Percentiles rank a stretch among this genome's conserved stretches.
phyloP scores from a whole-genome alignment of 257 asterid species.

The Lycium ferocissimum region DNA sequence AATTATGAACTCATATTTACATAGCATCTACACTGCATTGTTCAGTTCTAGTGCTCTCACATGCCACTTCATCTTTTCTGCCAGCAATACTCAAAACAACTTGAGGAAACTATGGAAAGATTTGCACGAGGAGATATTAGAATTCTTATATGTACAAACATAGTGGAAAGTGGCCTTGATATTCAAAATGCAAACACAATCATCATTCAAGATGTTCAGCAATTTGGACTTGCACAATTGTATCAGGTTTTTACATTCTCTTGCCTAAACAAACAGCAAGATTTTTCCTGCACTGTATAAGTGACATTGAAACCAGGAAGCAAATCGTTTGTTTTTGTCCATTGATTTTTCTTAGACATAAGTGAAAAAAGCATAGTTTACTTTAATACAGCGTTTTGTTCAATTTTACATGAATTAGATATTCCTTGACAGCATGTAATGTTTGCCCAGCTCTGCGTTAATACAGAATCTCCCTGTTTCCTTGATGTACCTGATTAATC shows the following conservation, averaged over 20 bases:
- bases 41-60: slow-evolving; percentile 30
- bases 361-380: slow-evolving; percentile 21
- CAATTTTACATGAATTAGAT: slow-evolving; percentile 25
- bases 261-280: neutral
- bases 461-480: neutral
- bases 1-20: slow-evolving; percentile 20
- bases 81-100: slow-evolving; percentile 97
- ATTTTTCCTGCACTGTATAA: slow-evolving; percentile 16
- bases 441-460: slow-evolving; percentile 5
- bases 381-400: neutral
- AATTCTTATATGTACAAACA: slow-evolving; percentile 94
- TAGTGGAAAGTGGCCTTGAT: slow-evolving; percentile 99
- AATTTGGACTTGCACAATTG: slow-evolving; percentile 96
- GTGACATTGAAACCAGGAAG: neutral
- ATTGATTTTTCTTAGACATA: neutral
- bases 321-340: slow-evolving; percentile 15
- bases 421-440: neutral
- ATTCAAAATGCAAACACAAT: slow-evolving; percentile 97
- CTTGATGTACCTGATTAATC: neutral
- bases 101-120: slow-evolving; percentile 95
- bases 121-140: slow-evolving; percentile 76
- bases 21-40: neutral
- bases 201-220: slow-evolving; percentile 93
- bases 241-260: slow-evolving; percentile 71
- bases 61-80: slow-evolving; percentile 35